A percentile compares a stretch with the other conserved stretches of the same genome.
Conservation (phyloP, 352 stramenopile species). For the Bremia lactucae region DNA sequence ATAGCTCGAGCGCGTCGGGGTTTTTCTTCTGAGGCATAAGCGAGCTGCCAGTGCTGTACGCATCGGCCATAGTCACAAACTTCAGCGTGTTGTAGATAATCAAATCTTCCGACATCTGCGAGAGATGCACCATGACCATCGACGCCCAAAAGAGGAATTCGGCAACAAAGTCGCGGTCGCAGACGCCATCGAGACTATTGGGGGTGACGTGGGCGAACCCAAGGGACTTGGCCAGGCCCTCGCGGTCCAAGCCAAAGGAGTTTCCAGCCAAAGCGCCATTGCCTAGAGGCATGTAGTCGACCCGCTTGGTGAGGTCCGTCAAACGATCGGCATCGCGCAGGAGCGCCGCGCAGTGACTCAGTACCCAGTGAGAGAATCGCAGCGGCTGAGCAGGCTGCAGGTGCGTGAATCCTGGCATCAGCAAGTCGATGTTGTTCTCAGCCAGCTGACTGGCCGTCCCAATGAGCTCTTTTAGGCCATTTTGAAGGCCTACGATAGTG, state of each 20-base stretch:
- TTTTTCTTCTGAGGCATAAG: slow-evolving; percentile 99
- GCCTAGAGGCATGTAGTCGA: slow-evolving; percentile 94
- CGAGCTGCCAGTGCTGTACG: slow-evolving; percentile 96
- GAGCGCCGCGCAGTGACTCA: slow-evolving; percentile 91
- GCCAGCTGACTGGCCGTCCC: slow-evolving; percentile 80
- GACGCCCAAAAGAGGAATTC: slow-evolving; percentile 98
- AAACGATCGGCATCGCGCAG: slow-evolving; percentile 91
- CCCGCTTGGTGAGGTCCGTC: slow-evolving; percentile 88
- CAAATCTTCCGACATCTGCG: slow-evolving; percentile 96
- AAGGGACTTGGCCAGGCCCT: slow-evolving; percentile 89
- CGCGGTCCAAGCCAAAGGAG: slow-evolving; percentile 94
- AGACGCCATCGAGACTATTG: slow-evolving; percentile 97
- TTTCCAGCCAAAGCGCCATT: slow-evolving; percentile 96
- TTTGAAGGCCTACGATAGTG: slow-evolving; percentile 47
- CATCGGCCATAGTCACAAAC: slow-evolving; percentile 94
- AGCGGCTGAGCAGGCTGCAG: slow-evolving; percentile 97
- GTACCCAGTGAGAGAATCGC: slow-evolving; percentile 96
- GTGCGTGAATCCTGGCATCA: slow-evolving; percentile 99
- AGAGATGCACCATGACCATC: slow-evolving; percentile 93
- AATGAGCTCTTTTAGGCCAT: slow-evolving; percentile 89
- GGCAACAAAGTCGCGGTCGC: slow-evolving; percentile 97
- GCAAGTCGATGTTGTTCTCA: slow-evolving; percentile 88
- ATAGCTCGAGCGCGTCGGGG: slow-evolving; percentile 95
- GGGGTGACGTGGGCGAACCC: slow-evolving; percentile 89
- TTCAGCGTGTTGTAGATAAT: slow-evolving; percentile 96